A percentile compares a stretch with the other conserved stretches of the same genome.
phyloP scores from a whole-genome alignment of 176 grass and related monocot species.

The Oryza longistaminata region DNA sequence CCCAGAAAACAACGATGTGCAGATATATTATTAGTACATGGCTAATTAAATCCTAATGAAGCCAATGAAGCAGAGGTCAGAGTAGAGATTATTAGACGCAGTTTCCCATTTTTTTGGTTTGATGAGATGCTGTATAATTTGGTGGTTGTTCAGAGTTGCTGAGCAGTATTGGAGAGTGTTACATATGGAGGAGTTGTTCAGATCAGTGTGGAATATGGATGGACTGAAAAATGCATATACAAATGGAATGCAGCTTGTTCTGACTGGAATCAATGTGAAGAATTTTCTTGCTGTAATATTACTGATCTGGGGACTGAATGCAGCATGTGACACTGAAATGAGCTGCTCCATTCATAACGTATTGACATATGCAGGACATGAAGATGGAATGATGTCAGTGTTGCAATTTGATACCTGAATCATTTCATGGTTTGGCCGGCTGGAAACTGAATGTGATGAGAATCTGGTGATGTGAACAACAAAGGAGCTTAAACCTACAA shows the following conservation, averaged over 20 bases:
- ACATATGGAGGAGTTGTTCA: too few relatives aligned
- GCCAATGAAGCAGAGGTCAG: too few relatives aligned
- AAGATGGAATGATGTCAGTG: not conserved
- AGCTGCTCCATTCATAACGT: not conserved
- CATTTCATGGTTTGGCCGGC: not conserved
- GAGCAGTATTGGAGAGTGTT: too few relatives aligned
- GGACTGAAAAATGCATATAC: not conserved
- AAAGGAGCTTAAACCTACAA: too few relatives aligned
- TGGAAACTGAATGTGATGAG: not conserved
- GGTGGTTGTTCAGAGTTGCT: not conserved
- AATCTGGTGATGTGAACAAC: not conserved
- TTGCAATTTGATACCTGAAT: not conserved
- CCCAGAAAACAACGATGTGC: not conserved
- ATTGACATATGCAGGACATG: not conserved
- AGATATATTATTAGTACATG: not conserved
- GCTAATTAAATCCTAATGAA: too few relatives aligned
- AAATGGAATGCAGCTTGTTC: not conserved
- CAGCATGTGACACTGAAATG: not conserved
- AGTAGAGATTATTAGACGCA: too few relatives aligned
- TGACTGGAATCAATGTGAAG: not conserved
- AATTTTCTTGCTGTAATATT: not conserved
- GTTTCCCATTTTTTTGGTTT: not conserved
- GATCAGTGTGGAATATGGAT: not conserved
- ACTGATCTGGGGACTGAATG: not conserved
- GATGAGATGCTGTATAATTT: not conserved